Conservation (phyloP, 2,329 filamentous ascomycete genomes). For the Cercospora berteroae region DNA sequence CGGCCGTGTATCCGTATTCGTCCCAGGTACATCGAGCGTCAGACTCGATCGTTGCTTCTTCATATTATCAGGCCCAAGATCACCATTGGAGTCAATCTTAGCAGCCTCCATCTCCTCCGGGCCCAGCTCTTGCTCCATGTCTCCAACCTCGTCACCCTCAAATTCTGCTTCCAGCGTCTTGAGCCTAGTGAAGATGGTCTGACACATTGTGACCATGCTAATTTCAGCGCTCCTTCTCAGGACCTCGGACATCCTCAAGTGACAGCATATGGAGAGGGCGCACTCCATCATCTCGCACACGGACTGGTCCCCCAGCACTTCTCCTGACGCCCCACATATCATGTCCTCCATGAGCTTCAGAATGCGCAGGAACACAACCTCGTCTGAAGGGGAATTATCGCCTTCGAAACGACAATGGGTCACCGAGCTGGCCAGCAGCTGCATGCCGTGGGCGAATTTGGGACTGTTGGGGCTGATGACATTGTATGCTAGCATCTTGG, state of each 20-base stretch:
- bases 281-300: constrained; percentile 99
- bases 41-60: constrained; percentile 54
- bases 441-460: constrained; percentile 88
- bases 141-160: constrained; percentile 57
- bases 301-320: constrained; percentile 94
- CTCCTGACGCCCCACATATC: constrained; percentile 88
- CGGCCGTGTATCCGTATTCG: constrained; percentile 37
- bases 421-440: constrained; percentile 87
- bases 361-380: constrained; percentile 91
- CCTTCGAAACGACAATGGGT: constrained; percentile 98
- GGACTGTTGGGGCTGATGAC: constrained; percentile 82
- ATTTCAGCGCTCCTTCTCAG: constrained; percentile 89
- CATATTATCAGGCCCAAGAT: constrained; percentile 44
- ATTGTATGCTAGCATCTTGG: constrained; percentile 94
- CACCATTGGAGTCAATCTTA: constrained; percentile 62
- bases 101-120: constrained; percentile 70
- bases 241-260: constrained; percentile 85
- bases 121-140: constrained; percentile 61
- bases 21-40: constrained; percentile 52
- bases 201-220: constrained; percentile 98
- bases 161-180: constrained; percentile 77
- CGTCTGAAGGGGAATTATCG: constrained; percentile 89
- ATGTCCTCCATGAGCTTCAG: constrained; percentile 98
- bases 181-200: constrained; percentile 92
- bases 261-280: constrained; percentile 93